Evolutionary conservation across 1,139 yeast species (phyloP).

Genomic region (Lodderomyces parapsilosis): DNA sequence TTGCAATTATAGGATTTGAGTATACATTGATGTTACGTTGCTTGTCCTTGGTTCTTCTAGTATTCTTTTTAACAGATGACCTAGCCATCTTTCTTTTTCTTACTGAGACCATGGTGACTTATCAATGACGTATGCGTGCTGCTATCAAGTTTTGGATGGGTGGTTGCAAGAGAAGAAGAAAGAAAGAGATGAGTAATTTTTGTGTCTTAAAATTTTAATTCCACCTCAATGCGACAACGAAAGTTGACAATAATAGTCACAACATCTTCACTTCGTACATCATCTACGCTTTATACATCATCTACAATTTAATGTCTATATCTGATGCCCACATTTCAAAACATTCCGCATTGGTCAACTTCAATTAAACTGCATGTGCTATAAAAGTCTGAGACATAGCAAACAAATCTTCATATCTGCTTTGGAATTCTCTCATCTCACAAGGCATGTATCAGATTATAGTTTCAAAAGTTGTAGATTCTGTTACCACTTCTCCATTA

Average conservation of each 20-base stretch:
- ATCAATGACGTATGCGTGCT: not conserved
- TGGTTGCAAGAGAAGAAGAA: not conserved
- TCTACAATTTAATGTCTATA: too few species aligned
- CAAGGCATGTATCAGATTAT: too few species aligned
- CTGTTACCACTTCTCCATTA: not conserved
- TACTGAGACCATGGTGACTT: slow-evolving; percentile 62
- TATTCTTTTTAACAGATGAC: slow-evolving; percentile 65
- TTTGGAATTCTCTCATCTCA: not conserved
- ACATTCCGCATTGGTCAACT: not conserved
- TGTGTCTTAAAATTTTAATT: not conserved
- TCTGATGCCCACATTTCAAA: not conserved
- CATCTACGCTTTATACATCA: too few species aligned
- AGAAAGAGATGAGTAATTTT: not conserved
- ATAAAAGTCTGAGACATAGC: not conserved
- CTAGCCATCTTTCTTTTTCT: slow-evolving; percentile 84
- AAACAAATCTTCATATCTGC: not conserved
- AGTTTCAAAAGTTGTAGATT: not conserved
- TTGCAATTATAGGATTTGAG: slow-evolving; percentile 80
- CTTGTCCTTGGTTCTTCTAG: slow-evolving; percentile 68
- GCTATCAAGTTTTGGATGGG: not conserved
- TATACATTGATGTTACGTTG: slow-evolving; percentile 62
- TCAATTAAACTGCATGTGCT: not conserved
- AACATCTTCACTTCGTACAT: too few species aligned
- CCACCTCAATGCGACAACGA: not conserved
- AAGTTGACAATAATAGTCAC: not conserved